Evolutionary conservation across 495 filamentous ascomycete species (phyloP).

Genomic region (Talaromyces liani): DNA sequence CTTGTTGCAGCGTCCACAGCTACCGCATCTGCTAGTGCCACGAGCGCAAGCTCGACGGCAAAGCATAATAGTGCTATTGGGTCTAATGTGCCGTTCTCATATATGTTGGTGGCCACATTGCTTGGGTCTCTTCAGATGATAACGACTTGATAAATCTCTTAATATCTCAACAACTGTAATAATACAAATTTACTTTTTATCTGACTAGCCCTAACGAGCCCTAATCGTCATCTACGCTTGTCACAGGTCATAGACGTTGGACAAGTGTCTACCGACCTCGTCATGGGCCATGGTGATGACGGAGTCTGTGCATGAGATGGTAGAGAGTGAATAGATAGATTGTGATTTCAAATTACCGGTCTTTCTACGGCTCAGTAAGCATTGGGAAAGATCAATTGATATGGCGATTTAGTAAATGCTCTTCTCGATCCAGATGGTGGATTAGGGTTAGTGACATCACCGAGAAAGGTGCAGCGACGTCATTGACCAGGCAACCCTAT

Average conservation of each 20-base stretch:
- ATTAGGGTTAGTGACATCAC: slow-evolving; percentile 6
- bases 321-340: no score
- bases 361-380: no score
- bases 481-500: slow-evolving; percentile 4
- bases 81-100: neutral
- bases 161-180: neutral
- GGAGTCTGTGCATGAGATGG: no score
- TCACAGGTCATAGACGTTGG: no score
- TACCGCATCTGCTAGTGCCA: neutral
- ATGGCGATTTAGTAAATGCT: neutral
- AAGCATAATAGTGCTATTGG: neutral
- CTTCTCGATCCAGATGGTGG: neutral
- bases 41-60: neutral
- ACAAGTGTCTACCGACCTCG: no score
- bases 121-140: neutral
- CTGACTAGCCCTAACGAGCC: neutral
- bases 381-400: no score
- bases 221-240: neutral
- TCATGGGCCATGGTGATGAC: no score
- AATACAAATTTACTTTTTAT: neutral
- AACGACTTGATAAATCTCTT: neutral
- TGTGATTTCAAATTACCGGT: no score
- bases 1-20: neutral
- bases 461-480: neutral
- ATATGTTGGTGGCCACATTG: neutral